Percentiles rank a stretch among this genome's conserved stretches.
phyloP scores from a whole-genome alignment of 139 green algal species.

The Spirogloea muscicola region DNA sequence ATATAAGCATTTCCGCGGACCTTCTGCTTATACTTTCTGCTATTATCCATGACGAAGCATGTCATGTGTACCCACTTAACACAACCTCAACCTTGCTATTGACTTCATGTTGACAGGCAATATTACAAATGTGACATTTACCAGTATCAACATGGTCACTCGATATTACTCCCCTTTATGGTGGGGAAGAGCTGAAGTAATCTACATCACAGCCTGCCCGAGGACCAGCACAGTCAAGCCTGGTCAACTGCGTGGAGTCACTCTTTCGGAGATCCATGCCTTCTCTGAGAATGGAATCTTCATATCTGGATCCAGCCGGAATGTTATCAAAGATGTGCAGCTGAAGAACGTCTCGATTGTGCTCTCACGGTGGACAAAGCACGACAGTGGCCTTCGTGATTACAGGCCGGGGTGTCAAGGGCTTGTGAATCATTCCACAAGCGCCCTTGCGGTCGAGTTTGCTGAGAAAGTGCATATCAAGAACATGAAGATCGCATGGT shows the following conservation, averaged over 20 bases:
- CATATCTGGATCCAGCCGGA: neutral
- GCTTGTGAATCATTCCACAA: conserved; percentile 7
- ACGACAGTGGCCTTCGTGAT: neutral
- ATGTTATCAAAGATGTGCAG: neutral
- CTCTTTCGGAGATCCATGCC: conserved; percentile 9
- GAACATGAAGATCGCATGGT: neutral
- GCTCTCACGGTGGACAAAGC: conserved; percentile 12
- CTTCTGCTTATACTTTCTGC: no score
- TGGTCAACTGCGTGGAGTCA: conserved; percentile 6
- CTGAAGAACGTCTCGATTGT: conserved; percentile 8
- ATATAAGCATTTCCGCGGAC: no score
- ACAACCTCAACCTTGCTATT: no score
- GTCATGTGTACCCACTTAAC: no score
- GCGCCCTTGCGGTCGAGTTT: conserved; percentile 53
- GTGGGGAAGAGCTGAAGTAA: conserved; percentile 24
- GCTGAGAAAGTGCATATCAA: conserved; percentile 38
- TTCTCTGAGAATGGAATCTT: conserved; percentile 35
- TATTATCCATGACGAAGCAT: no score
- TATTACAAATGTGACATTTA: conserved; percentile 9
- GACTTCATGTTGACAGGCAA: no score
- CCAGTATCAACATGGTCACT: conserved; percentile 16
- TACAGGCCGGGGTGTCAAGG: conserved; percentile 23
- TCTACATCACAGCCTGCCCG: conserved; percentile 27
- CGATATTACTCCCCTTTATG: conserved; percentile 31
- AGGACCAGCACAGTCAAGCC: neutral